phyloP scores from a whole-genome alignment of 371 early-diverging fungal species.

The Mucor irregularis region DNA sequence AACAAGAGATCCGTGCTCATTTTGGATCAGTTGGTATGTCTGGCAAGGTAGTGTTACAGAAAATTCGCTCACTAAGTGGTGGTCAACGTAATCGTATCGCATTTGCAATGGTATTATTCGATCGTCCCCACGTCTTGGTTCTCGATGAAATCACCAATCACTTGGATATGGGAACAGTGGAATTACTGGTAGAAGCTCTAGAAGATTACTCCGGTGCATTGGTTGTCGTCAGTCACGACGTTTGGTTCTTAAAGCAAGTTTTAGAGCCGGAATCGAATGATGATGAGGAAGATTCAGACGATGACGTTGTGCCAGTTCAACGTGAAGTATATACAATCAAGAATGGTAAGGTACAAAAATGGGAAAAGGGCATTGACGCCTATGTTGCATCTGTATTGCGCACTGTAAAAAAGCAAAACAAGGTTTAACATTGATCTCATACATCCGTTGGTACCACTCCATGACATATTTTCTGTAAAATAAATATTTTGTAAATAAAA shows the following conservation, averaged over 20 bases:
- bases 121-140: constrained; percentile 74
- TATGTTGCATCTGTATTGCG: constrained; percentile 41
- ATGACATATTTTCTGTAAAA: not conserved
- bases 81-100: constrained; percentile 79
- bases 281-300: constrained; percentile 28
- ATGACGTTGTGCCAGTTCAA: not conserved
- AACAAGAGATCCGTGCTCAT: constrained; percentile 63
- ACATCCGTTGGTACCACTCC: too few species aligned
- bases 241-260: constrained; percentile 67
- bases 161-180: constrained; percentile 75
- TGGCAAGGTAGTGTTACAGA: constrained; percentile 55
- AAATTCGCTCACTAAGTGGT: constrained; percentile 63
- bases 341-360: constrained; percentile 33
- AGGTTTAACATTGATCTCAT: too few species aligned
- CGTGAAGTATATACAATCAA: constrained; percentile 37
- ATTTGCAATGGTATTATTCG: constrained; percentile 65
- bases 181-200: constrained; percentile 62
- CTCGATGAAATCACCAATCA: constrained; percentile 89
- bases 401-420: constrained; percentile 22
- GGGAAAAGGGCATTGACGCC: constrained; percentile 50
- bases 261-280: constrained; percentile 46
- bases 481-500: too few species aligned
- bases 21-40: constrained; percentile 70
- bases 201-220: constrained; percentile 63
- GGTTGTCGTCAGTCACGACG: constrained; percentile 74